phyloP scores from a whole-genome alignment of 805 yeast genomes.

The Metschnikowia cubensis region DNA sequence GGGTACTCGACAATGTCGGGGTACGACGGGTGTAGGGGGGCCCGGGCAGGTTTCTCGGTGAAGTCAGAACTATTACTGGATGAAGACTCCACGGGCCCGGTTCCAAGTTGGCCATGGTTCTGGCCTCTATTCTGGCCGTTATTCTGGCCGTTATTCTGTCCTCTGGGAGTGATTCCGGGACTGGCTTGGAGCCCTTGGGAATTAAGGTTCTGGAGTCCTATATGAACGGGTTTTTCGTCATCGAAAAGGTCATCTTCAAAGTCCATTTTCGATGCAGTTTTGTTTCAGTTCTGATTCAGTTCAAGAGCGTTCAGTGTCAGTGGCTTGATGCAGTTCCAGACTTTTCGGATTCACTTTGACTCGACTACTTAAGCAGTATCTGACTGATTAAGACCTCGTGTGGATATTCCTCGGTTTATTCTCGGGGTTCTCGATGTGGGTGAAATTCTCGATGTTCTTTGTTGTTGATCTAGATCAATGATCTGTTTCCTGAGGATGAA shows the following conservation, averaged over 20 bases:
- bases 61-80: not conserved
- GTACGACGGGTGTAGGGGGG: conserved; percentile 4
- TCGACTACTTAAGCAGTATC: no score
- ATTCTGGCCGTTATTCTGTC: no score
- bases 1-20: not conserved
- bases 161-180: not conserved
- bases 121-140: no score
- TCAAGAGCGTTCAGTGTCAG: no score
- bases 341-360: no score
- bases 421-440: no score
- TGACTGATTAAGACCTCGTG: no score
- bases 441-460: no score
- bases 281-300: not conserved
- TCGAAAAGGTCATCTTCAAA: conserved; percentile 19
- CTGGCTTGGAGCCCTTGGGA: not conserved
- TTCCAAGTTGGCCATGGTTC: no score
- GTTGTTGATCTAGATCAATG: no score
- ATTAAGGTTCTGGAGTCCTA: conserved; percentile 1
- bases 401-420: no score
- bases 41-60: not conserved
- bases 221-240: conserved; percentile 11
- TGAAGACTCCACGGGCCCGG: not conserved
- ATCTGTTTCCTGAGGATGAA: no score
- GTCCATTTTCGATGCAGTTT: not conserved
- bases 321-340: not conserved